A percentile compares a stretch with the other conserved stretches of the same genome.
phyloP scores from a whole-genome alignment of 129 eudicot genomes.

The Sambucus nigra region DNA sequence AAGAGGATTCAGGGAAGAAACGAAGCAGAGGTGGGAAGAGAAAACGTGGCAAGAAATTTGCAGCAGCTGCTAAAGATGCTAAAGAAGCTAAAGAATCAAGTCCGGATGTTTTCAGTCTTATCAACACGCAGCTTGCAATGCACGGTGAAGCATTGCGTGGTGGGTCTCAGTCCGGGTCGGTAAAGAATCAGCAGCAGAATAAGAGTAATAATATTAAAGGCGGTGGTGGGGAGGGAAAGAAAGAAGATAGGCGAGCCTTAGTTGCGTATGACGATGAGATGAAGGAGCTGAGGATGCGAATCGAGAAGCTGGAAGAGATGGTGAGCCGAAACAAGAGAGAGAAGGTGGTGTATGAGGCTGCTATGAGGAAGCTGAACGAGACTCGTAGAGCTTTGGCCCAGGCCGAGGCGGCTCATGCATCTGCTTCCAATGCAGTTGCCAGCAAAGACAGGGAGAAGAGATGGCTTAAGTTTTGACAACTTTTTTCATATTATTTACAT shows the following conservation, averaged over 20 bases:
- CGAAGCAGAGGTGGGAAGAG: conserved; percentile 89
- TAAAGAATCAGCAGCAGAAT: conserved; percentile 29
- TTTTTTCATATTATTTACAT: background rate
- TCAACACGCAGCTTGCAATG: conserved; percentile 65
- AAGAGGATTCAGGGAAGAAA: conserved; percentile 31
- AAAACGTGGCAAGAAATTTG: conserved; percentile 77
- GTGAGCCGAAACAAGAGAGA: conserved; percentile 75
- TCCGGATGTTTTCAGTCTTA: conserved; percentile 67
- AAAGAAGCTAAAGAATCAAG: conserved; percentile 47
- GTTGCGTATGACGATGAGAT: conserved; percentile 81
- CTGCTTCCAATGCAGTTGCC: conserved; percentile 61
- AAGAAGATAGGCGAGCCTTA: conserved; percentile 64
- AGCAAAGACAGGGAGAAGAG: conserved; percentile 77
- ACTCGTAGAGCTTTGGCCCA: conserved; percentile 53
- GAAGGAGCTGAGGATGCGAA: conserved; percentile 47
- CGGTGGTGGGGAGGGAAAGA: conserved; percentile 24
- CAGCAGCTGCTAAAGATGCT: conserved; percentile 63
- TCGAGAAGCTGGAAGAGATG: conserved; percentile 81
- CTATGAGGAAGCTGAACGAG: conserved; percentile 57
- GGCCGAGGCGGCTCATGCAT: conserved; percentile 77
- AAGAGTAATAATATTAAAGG: background rate
- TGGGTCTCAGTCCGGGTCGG: conserved; percentile 14
- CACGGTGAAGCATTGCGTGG: conserved; percentile 34
- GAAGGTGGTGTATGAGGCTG: conserved; percentile 77
- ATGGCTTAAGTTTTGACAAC: conserved; percentile 84